Conservation (phyloP, 2,329 filamentous ascomycete species). For the Paecilomyces sp. region DNA sequence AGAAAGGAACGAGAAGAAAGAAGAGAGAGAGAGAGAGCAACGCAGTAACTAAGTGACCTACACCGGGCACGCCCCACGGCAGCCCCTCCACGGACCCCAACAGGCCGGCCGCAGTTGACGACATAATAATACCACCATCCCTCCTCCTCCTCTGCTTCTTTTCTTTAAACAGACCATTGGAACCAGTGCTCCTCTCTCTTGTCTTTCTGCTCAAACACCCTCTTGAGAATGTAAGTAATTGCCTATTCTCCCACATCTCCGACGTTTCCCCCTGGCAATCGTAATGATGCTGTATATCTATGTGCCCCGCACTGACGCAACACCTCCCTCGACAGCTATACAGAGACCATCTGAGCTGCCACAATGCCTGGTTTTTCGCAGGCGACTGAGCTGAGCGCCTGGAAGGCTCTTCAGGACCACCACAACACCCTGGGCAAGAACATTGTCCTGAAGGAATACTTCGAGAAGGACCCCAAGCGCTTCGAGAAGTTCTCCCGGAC, state of each 20-base stretch:
- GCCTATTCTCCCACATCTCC: neutral
- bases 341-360: conserved; percentile 7
- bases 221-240: neutral
- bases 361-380: conserved; percentile 49
- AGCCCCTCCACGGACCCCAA: conserved; percentile 21
- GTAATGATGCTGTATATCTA: neutral
- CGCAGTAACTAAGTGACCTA: too few relatives aligned
- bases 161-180: neutral
- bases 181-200: neutral
- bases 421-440: conserved; percentile 78
- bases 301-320: conserved; percentile 21
- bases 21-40: neutral
- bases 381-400: conserved; percentile 76
- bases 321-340: conserved; percentile 4
- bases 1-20: neutral
- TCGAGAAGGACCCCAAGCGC: conserved; percentile 77
- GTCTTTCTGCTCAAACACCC: neutral
- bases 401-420: conserved; percentile 86
- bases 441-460: conserved; percentile 89
- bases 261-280: neutral
- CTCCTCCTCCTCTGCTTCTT: neutral
- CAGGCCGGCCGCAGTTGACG: conserved; percentile 14
- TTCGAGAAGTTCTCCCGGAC: conserved; percentile 86
- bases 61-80: conserved; percentile 14
- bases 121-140: conserved; percentile 6